Base-by-base conservation (phyloP, 208 protist species). In the Kentomonas sorsogonicus region DNA sequence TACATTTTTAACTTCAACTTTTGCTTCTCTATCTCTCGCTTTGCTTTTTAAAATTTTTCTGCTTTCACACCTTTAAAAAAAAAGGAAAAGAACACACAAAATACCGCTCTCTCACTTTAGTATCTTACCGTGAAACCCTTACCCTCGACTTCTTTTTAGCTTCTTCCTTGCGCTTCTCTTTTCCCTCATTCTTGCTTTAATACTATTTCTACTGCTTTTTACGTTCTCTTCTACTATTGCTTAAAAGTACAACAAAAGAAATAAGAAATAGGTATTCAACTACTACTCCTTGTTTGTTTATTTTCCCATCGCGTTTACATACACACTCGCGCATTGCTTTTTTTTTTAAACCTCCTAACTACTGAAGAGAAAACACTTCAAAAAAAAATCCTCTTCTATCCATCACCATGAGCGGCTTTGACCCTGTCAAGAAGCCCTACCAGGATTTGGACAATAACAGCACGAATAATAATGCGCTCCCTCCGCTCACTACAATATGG, bases 141-240 rank as follows among this genome's bases (percentile, higher is more conserved):
- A n/a, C n/a, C n/a, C n/a, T n/a, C n/a, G n/a, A n/a, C n/a, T n/a
- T n/a, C n/a, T n/a, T n/a, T n/a, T n/a, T n/a, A n/a, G 5, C 11
- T 5, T 45, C 16, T 3, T 45, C 40, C 16, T 25, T 18, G 5
- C 16, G 4, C 46, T 23, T n/a, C 46, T 18, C 16, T 23, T 16
- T 16, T 29, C 18, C 29, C 3, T 23, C 53, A 43, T 58, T 46
- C 53, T 16, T 46, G 25, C 20, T 22, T 43, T 50, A 34, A 33
- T 50, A n/a, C 11, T 60, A 15, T 51, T 33, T 60, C 25, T 33
- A 51, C 44, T 41, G n/a, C 38, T 60, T 40, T 41, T 60, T 51
- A 4, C 15, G 18, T 22, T 41, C 6, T 41, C n/a, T 6, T 34
- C 5, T 27, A 52, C 20, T 33, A 16, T 52, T 7, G 6, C 9